Conservation (phyloP, 2,329 filamentous ascomycete genomes). For the Colletotrichum eremochloae region DNA sequence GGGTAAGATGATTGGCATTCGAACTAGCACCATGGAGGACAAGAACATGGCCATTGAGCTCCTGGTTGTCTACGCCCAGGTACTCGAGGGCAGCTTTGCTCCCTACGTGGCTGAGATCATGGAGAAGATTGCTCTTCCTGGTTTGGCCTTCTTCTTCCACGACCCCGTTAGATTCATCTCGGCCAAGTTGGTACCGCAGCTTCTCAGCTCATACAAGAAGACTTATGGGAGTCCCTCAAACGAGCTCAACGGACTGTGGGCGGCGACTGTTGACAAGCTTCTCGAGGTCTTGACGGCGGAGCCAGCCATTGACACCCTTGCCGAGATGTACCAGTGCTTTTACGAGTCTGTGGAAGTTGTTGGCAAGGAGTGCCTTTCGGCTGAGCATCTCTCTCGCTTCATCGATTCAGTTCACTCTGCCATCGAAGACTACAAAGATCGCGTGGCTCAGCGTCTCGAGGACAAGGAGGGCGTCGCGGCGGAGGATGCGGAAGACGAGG, state of each 20-base stretch:
- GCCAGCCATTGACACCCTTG: slow-evolving; percentile 94
- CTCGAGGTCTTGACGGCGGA: slow-evolving; percentile 94
- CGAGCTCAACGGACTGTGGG: slow-evolving; percentile 87
- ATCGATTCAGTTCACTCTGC: slow-evolving; percentile 88
- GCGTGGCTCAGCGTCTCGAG: slow-evolving; percentile 85
- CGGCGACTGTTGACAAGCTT: slow-evolving; percentile 86
- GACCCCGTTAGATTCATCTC: slow-evolving; percentile 96
- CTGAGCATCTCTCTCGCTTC: slow-evolving; percentile 86
- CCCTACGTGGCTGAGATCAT: slow-evolving; percentile 93
- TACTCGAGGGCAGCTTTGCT: slow-evolving; percentile 92
- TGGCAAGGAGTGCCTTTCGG: slow-evolving; percentile 84
- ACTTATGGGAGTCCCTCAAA: slow-evolving; percentile 85
- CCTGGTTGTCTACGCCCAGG: slow-evolving; percentile 95
- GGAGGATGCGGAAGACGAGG: slow-evolving; percentile 91
- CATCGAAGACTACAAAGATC: slow-evolving; percentile 91
- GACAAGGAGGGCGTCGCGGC: slow-evolving; percentile 80
- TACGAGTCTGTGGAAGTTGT: slow-evolving; percentile 98
- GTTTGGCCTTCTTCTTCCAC: slow-evolving; percentile 98
- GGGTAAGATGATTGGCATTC: slow-evolving; percentile 98
- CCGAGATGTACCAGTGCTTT: slow-evolving; percentile 99
- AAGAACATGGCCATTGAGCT: slow-evolving; percentile 99
- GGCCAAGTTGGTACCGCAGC: slow-evolving; percentile 92
- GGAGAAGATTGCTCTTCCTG: slow-evolving; percentile 95
- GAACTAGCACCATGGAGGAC: slow-evolving; percentile 95
- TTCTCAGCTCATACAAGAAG: slow-evolving; percentile 94